Evolutionary conservation across 192 early-diverging fungal species (phyloP), one percentile per base, ranked within the genome.

Genomic region (Coemansia sp.): DNA sequence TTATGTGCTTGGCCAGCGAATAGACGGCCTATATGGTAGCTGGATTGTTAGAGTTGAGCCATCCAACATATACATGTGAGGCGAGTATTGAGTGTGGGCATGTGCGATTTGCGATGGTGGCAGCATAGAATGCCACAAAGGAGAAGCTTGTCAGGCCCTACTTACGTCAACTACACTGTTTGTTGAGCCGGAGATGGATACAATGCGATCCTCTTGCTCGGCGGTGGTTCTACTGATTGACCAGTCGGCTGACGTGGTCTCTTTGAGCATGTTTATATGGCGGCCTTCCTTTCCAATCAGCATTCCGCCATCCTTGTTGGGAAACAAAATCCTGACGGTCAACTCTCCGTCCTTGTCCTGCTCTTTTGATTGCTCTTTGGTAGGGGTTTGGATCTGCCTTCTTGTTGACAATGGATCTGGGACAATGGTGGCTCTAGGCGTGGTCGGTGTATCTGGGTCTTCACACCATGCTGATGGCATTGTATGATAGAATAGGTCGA

Each of bases 201-300:
- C 79, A 5, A 82, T 52, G 51, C 79, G 74, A 46, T 82, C 79
- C 16, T 69, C 74, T 20, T 39, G 23, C 24, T 66, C 60, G 6
- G 68, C 15, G 62, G 34, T 73, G 66, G 38, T 71, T 63, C 67
- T 52, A 6, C 64, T 70, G 56, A 82, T 64, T 12, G 67, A 60
- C 79, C 79, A 82, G 2, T 57, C 70, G 9, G 71, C 74, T 1
- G 23, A 26, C 4, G 79, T 71, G 2, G 64, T n/a, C 33, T 70
- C 71, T 45, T 82, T 82, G 62, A 83, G 81, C 66, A 66, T 83
- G 51, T 64, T 72, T 38, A 83, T 77, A 34, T 83, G 76, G 12
- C 75, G 67, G 16, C 81, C 81, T 12, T 63, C 64, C 44, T 73
- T 77, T 51, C 81, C 81, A 59, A 83, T 83, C 53, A 83, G 55